Percentiles rank a stretch among this genome's conserved stretches.
Evolutionary conservation across 2,329 filamentous ascomycete genomes (phyloP).

Genomic region (Alternaria postmessia): DNA sequence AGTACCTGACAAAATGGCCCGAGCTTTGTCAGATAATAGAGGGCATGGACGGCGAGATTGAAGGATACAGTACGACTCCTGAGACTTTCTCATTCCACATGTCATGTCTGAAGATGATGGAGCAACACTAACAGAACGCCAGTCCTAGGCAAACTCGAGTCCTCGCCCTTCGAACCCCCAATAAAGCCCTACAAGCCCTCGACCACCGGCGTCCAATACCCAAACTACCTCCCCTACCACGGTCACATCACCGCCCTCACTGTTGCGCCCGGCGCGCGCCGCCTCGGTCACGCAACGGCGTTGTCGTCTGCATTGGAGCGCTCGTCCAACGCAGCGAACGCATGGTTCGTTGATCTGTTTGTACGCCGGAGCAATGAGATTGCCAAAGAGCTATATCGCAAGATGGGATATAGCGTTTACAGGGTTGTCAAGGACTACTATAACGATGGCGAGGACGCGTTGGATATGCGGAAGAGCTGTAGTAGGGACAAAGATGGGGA

Average conservation of each 20-base stretch:
- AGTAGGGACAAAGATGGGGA: conserved; percentile 78
- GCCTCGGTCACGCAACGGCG: conserved; percentile 85
- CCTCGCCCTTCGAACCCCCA: conserved; percentile 74
- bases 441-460: conserved; percentile 92
- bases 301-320: conserved; percentile 82
- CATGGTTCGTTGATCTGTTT: conserved; percentile 96
- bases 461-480: conserved; percentile 95
- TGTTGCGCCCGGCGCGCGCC: conserved; percentile 83
- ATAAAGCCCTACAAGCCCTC: conserved; percentile 73
- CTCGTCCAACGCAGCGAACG: conserved; percentile 80
- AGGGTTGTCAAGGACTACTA: conserved; percentile 92
- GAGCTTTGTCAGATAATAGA: conserved; percentile 92
- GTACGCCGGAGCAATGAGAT: conserved; percentile 87
- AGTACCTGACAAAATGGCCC: conserved; percentile 96
- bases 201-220: conserved; percentile 49
- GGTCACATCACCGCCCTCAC: conserved; percentile 97
- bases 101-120: neutral
- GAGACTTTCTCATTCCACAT: too few species aligned
- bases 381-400: conserved; percentile 87
- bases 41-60: conserved; percentile 83
- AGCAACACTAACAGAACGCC: neutral
- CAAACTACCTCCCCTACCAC: conserved; percentile 96
- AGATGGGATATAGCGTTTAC: conserved; percentile 89
- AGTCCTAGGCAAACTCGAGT: conserved; percentile 98
- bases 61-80: conserved; percentile 79